A percentile compares a stretch with the other conserved stretches of the same genome.
Conservation (phyloP, 2,329 filamentous ascomycete genomes). For the Ophidiomyces ophidiicola region DNA sequence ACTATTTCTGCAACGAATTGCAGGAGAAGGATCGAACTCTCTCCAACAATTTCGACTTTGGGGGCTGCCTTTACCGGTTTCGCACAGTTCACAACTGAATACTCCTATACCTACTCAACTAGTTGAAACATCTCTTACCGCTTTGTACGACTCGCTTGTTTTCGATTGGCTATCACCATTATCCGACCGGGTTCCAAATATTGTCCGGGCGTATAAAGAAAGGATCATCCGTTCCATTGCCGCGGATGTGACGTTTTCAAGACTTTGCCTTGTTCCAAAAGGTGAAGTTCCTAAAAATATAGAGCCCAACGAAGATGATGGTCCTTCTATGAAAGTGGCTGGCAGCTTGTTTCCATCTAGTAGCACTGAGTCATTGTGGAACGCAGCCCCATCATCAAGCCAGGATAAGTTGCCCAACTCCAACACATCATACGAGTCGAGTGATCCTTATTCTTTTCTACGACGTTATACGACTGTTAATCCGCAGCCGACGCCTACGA, state of each 20-base stretch:
- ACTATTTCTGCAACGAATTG: conserved; percentile 18
- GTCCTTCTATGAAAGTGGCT: background rate
- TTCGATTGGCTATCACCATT: conserved; percentile 28
- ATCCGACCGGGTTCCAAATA: conserved; percentile 24
- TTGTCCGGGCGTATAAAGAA: conserved; percentile 30
- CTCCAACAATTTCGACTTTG: conserved; percentile 14
- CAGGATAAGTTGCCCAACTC: background rate
- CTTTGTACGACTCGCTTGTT: conserved; percentile 28
- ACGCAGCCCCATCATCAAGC: conserved; percentile 1
- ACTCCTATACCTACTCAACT: conserved; percentile 16
- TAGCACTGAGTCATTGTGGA: background rate
- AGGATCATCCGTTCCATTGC: conserved; percentile 27
- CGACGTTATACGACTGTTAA: conserved; percentile 24
- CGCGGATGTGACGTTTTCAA: conserved; percentile 27
- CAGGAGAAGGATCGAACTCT: background rate
- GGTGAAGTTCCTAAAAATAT: background rate
- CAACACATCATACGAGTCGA: background rate
- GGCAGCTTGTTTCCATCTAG: background rate
- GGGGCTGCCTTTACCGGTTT: conserved; percentile 17
- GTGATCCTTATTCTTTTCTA: conserved; percentile 13
- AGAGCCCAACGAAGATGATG: background rate
- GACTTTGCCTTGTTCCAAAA: conserved; percentile 15
- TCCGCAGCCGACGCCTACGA: conserved; percentile 16
- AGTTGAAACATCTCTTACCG: conserved; percentile 8
- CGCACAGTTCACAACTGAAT: conserved; percentile 12